phyloP scores from a whole-genome alignment of 768 basidiomycete genomes.

The Boletus rex-veris region DNA sequence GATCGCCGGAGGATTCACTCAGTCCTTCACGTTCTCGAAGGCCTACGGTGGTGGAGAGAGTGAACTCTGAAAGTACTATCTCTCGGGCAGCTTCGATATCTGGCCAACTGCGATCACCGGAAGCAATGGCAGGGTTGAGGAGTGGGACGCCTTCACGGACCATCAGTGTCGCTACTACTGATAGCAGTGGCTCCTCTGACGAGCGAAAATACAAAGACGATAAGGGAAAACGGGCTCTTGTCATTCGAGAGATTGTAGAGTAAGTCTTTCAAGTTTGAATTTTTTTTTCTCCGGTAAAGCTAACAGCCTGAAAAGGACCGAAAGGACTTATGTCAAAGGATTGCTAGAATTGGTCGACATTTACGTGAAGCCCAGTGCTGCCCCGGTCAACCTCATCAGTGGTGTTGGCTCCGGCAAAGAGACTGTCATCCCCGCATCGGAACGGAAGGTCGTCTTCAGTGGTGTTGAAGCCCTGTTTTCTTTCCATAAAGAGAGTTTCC shows the following conservation, averaged over 20 bases:
- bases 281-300: not conserved
- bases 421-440: slow-evolving; percentile 77
- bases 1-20: slow-evolving; percentile 42
- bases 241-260: slow-evolving; percentile 91
- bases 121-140: slow-evolving; percentile 58
- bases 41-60: slow-evolving; percentile 59
- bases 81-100: slow-evolving; percentile 47
- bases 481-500: slow-evolving; percentile 90
- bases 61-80: slow-evolving; percentile 47
- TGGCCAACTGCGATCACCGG: slow-evolving; percentile 60
- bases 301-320: slow-evolving; percentile 59
- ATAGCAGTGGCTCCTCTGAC: slow-evolving; percentile 69
- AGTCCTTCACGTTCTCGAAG: slow-evolving; percentile 50
- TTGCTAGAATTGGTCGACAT: slow-evolving; percentile 92
- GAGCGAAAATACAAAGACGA: slow-evolving; percentile 93
- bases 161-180: slow-evolving; percentile 67
- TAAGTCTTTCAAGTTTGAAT: slow-evolving; percentile 38
- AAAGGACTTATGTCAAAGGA: slow-evolving; percentile 92
- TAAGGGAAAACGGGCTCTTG: slow-evolving; percentile 73
- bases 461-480: slow-evolving; percentile 86
- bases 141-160: slow-evolving; percentile 62
- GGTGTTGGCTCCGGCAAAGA: slow-evolving; percentile 74
- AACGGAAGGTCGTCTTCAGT: slow-evolving; percentile 89
- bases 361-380: slow-evolving; percentile 83
- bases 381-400: slow-evolving; percentile 65